A percentile compares a stretch with the other conserved stretches of the same genome.
Conservation (phyloP, 2,329 filamentous ascomycete genomes). For the Hymenoscyphus infarciens region DNA sequence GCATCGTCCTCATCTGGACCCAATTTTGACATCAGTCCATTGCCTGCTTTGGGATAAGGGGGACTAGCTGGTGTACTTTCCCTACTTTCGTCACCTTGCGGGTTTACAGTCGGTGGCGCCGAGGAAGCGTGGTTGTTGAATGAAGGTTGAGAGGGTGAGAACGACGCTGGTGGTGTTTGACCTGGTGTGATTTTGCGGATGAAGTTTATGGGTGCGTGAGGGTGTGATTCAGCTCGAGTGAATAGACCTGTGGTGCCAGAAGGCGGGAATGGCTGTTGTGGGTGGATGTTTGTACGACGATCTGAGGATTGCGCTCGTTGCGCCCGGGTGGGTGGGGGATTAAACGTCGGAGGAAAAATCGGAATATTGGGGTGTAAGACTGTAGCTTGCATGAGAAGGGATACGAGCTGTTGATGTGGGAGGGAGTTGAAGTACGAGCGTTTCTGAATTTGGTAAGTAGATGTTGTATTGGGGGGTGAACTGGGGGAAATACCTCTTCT, state of each 20-base stretch:
- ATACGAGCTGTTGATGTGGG: constrained; percentile 58
- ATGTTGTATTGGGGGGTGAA: not conserved
- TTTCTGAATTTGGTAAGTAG: constrained; percentile 44
- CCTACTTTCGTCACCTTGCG: constrained; percentile 37
- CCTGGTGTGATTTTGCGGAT: constrained; percentile 37
- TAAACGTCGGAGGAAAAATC: constrained; percentile 49
- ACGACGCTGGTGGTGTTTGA: constrained; percentile 49
- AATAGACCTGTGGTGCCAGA: constrained; percentile 36
- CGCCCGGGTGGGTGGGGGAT: constrained; percentile 15
- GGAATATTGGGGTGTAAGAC: constrained; percentile 61
- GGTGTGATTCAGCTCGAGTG: constrained; percentile 37
- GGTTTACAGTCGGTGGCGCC: constrained; percentile 24
- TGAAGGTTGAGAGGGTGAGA: constrained; percentile 35
- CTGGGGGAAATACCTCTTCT: constrained; percentile 39
- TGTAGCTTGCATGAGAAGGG: constrained; percentile 59
- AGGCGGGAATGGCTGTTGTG: constrained; percentile 32
- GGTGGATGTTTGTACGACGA: constrained; percentile 26
- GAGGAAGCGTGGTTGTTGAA: constrained; percentile 25
- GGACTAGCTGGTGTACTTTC: constrained; percentile 54
- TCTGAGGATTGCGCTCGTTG: constrained; percentile 21
- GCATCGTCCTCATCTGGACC: constrained; percentile 56
- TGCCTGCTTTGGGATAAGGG: constrained; percentile 60
- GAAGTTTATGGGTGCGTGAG: constrained; percentile 39
- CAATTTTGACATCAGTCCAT: constrained; percentile 52
- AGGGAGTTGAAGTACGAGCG: constrained; percentile 60